Percentiles rank a stretch among this genome's conserved stretches.
These are phyloP conservation scores for Condylostoma magnum DNA, from an alignment of 169 alveolate genomes.

Conservation along the genomic window DNA sequence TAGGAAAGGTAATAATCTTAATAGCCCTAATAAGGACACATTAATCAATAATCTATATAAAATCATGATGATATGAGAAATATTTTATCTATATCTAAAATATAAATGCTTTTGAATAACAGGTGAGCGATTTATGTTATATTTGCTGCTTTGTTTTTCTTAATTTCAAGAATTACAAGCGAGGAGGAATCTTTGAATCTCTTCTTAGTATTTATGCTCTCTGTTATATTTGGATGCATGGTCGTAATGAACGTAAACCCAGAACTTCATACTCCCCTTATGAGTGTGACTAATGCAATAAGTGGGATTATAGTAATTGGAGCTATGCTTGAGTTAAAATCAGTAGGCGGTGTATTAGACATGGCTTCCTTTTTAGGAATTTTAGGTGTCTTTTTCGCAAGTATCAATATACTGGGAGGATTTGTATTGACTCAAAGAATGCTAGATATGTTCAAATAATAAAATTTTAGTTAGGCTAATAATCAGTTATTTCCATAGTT, in stretches of 20 bases:
- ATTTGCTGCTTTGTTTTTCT: neutral
- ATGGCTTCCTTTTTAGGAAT: constrained; percentile 30
- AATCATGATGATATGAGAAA: too few relatives aligned
- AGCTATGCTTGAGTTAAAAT: constrained; percentile 56
- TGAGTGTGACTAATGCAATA: constrained; percentile 78
- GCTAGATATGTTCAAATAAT: constrained; percentile 69
- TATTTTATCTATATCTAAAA: too few relatives aligned
- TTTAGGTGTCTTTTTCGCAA: constrained; percentile 42
- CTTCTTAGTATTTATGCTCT: constrained; percentile 48
- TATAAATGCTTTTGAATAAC: too few relatives aligned
- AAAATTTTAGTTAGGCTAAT: constrained; percentile 80
- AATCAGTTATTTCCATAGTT: too few relatives aligned
- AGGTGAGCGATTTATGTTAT: too few relatives aligned
- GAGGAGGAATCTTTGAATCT: neutral
- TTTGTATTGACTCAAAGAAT: constrained; percentile 67
- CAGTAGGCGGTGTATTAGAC: constrained; percentile 27
- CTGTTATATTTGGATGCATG: constrained; percentile 62
- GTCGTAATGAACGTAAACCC: constrained; percentile 74
- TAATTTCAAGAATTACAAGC: neutral
- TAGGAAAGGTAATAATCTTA: too few relatives aligned
- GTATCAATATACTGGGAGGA: constrained; percentile 72
- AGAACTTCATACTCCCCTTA: constrained; percentile 69
- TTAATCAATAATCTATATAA: too few relatives aligned
- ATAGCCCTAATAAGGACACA: too few relatives aligned
- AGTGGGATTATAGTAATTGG: constrained; percentile 73